A percentile compares a stretch with the other conserved stretches of the same genome.
These are phyloP conservation scores for Echeveria elegans DNA, from an alignment of 164 flowering plant genomes.

Conservation along the genomic window DNA sequence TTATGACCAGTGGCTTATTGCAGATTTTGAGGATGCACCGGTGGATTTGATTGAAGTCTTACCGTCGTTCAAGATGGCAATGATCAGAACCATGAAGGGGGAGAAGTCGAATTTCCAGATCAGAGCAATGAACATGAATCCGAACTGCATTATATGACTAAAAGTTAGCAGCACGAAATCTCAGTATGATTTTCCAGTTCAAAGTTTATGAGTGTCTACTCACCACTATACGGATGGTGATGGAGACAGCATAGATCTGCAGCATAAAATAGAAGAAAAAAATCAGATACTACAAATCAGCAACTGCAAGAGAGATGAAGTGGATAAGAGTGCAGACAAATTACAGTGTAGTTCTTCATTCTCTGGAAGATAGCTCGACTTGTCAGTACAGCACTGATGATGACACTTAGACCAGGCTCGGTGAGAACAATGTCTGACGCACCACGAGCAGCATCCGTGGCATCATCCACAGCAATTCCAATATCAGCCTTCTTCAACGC, in stretches of 20 bases:
- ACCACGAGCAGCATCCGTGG: conserved; percentile 40
- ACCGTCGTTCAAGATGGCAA: conserved; percentile 42
- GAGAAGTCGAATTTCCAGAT: conserved; percentile 41
- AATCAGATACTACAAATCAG: background rate
- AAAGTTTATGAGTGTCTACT: background rate
- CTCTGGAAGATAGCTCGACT: conserved; percentile 42
- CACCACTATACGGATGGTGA: conserved; percentile 32
- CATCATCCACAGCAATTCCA: conserved; percentile 43
- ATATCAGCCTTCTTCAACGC: conserved; percentile 39
- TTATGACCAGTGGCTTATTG: background rate
- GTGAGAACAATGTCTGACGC: conserved; percentile 41
- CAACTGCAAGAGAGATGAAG: background rate
- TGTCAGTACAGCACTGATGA: conserved; percentile 34
- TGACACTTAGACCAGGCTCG: conserved; percentile 40
- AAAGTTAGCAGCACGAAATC: background rate
- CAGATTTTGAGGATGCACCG: background rate
- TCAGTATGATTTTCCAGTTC: background rate
- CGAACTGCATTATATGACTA: conserved; percentile 11
- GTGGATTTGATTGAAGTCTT: background rate
- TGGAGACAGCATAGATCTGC: conserved; percentile 32
- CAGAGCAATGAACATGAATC: conserved; percentile 32
- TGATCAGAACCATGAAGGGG: conserved; percentile 40
- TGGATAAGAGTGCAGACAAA: background rate
- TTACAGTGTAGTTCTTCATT: conserved; percentile 36
- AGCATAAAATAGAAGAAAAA: background rate